These are phyloP conservation scores for Hansfordia pulvinata DNA, from an alignment of 2,329 filamentous ascomycete genomes.

Conservation along the genomic window DNA sequence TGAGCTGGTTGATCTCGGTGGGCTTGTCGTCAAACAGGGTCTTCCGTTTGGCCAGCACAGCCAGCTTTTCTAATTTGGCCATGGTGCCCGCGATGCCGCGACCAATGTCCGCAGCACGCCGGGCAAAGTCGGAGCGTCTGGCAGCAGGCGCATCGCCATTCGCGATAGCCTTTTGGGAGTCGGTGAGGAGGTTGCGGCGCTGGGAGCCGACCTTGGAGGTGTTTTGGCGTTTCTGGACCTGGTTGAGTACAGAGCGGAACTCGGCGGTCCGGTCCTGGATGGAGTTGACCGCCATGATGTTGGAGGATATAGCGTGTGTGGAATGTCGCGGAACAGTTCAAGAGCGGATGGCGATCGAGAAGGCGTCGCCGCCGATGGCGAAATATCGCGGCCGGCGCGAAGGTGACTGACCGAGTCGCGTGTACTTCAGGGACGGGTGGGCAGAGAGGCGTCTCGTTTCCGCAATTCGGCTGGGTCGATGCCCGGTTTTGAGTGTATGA, in stretches of 20 bases:
- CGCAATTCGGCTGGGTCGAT: too few relatives aligned
- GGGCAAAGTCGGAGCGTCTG: conserved; percentile 81
- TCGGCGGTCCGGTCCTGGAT: conserved; percentile 96
- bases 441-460: too few relatives aligned
- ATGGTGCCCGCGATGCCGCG: conserved; percentile 84
- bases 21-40: conserved; percentile 95
- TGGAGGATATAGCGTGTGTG: too few relatives aligned
- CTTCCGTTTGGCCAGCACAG: conserved; percentile 87
- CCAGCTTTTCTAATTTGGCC: conserved; percentile 87
- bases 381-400: too few relatives aligned
- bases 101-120: conserved; percentile 82
- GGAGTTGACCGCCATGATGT: conserved; percentile 51
- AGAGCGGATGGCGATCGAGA: too few relatives aligned
- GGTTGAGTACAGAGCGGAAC: conserved; percentile 81
- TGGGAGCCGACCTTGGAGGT: conserved; percentile 66
- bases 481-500: too few relatives aligned
- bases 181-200: conserved; percentile 65
- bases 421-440: too few relatives aligned
- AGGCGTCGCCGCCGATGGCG: too few relatives aligned
- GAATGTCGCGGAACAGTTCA: too few relatives aligned
- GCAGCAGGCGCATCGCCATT: conserved; percentile 37
- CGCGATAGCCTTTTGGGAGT: conserved; percentile 54
- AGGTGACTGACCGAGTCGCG: too few relatives aligned
- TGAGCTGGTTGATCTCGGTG: conserved; percentile 93
- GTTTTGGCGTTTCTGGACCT: conserved; percentile 70